Conservation (phyloP, 148 eudicot species). For the Drosera capensis region DNA sequence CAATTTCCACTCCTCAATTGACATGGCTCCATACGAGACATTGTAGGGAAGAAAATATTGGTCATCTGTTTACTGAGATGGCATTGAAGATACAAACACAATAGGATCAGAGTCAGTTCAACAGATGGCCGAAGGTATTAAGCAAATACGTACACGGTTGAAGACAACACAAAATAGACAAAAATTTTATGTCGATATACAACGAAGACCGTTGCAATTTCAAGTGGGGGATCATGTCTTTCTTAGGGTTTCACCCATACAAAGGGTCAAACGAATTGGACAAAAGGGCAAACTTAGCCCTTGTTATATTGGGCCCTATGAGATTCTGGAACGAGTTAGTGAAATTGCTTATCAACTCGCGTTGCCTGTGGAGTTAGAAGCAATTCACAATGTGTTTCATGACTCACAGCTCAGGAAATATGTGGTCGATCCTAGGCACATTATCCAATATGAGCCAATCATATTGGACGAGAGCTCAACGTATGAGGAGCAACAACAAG, state of each 20-base stretch:
- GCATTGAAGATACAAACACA: background rate
- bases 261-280: background rate
- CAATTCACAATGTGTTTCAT: background rate
- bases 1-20: background rate
- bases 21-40: background rate
- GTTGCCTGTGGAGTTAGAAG: background rate
- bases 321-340: background rate
- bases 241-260: background rate
- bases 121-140: background rate
- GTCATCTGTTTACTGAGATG: background rate
- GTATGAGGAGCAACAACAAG: no score
- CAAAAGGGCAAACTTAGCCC: background rate
- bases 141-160: background rate
- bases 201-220: background rate
- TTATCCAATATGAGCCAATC: no score
- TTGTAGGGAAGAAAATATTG: background rate
- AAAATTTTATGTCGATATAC: background rate
- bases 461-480: no score
- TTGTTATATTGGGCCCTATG: background rate
- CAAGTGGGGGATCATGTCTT: background rate
- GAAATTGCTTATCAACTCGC: background rate
- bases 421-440: no score
- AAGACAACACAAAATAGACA: background rate
- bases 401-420: no score
- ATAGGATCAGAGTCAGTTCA: background rate